Conservation (phyloP, 192 early-diverging fungal species). For the Mortierella hygrophila region DNA sequence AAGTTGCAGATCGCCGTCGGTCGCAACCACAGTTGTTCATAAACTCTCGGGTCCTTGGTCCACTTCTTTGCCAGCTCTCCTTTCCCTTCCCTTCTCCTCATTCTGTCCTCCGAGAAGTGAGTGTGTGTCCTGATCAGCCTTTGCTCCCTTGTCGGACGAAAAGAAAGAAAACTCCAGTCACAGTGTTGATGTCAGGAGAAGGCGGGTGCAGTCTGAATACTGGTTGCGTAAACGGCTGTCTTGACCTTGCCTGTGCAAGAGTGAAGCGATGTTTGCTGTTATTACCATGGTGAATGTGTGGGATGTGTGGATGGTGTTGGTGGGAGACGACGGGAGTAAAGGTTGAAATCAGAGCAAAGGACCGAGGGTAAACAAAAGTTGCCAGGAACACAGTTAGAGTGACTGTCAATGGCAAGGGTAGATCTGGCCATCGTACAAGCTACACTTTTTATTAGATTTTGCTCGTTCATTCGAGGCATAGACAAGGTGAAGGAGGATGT, state of each 20-base stretch:
- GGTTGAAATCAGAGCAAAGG: constrained; percentile 8
- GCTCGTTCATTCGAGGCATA: no score
- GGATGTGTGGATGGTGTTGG: background rate
- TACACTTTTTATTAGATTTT: background rate
- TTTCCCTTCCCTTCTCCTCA: no score
- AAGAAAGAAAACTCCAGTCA: no score
- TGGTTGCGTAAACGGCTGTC: background rate
- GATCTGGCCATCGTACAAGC: background rate
- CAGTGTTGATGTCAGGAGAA: no score
- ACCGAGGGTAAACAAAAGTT: background rate
- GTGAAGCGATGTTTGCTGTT: background rate
- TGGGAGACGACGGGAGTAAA: constrained; percentile 5
- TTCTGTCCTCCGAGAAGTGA: no score
- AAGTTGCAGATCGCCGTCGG: background rate
- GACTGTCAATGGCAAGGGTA: background rate
- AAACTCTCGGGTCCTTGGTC: no score
- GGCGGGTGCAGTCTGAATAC: background rate
- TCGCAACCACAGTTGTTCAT: background rate
- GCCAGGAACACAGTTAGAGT: background rate
- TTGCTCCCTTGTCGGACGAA: no score
- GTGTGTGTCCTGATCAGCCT: no score
- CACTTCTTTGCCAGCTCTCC: no score
- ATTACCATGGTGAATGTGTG: constrained; percentile 14
- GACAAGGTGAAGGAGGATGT: no score
- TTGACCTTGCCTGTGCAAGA: background rate